Base-by-base conservation (phyloP, 1,139 yeast species). In the Hanseniaspora uvarum region DNA sequence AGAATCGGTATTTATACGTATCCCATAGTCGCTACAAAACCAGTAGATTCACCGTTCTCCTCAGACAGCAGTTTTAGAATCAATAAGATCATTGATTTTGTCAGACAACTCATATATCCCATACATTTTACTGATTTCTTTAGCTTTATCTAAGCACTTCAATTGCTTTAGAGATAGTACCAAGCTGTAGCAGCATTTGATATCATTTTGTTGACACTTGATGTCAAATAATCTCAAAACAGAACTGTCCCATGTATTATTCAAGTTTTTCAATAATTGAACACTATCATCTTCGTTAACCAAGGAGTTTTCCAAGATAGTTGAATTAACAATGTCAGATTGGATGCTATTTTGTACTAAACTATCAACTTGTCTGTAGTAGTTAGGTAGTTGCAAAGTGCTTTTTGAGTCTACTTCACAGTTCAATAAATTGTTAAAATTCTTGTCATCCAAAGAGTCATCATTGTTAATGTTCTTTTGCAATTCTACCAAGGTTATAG, bases 111-210 rank as follows among this genome's bases (percentile, higher is more conserved):
- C 72, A 39, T 75, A 69, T 64, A 82, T 74, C 54, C 83, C 88
- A 63, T 85, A 79, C 60, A 95, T 77, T 61, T 85, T 85, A 0
- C 95, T 86, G 56, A 92, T 85, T 68, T 84, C 84, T 24, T 78
- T 72, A 1, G 96, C 96, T 0, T 96, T 96, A 56, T 76, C 77
- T 58, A 89, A 70, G 5, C 95, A 95, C 60, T 83, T 80, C 58
- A 83, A 89, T 58, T 81, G 83, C 61, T 80, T 78, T 61, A 92
- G 73, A 63, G 85, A 78, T 60, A 74, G 76, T 5, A 81, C 88
- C 46, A 92, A 67, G 39, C 84, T 82, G 59, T 79, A 72, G 0
- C 95, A 36, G 14, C 38, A 39, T 18, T 37, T 46, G 5, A 36
- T 16, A 16, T 50, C 44, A 10, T 30, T 43, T 24, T 36, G 18